These are phyloP conservation scores for Saccharomycopsis selenospora DNA, from an alignment of 805 yeast genomes.

Conservation along the genomic window DNA sequence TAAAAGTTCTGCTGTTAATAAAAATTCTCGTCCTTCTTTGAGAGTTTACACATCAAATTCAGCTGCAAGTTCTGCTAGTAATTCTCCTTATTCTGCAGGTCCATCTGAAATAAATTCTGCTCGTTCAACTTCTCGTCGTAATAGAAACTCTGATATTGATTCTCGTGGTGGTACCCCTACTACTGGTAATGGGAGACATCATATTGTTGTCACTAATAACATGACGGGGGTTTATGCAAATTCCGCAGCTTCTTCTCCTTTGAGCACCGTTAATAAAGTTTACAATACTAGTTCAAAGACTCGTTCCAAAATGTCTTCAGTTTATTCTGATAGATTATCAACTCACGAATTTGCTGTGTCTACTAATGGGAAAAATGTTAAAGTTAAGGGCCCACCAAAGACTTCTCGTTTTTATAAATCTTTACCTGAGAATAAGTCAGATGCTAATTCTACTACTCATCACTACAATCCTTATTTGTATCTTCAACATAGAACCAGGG, in stretches of 20 bases:
- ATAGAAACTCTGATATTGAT: not conserved
- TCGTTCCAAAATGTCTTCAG: slow-evolving; percentile 18
- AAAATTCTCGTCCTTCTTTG: not conserved
- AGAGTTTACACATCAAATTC: not conserved
- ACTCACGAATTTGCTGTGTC: not conserved
- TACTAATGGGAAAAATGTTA: slow-evolving; percentile 1
- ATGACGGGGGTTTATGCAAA: not conserved
- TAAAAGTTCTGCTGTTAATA: not conserved
- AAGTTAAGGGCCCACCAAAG: slow-evolving; percentile 17
- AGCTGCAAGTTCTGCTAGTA: not conserved
- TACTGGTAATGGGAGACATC: not conserved
- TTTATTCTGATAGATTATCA: slow-evolving; percentile 12
- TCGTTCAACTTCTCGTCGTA: not conserved
- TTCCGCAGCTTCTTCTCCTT: not conserved
- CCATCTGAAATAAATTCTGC: too few species aligned
- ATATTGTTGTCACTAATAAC: not conserved
- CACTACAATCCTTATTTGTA: slow-evolving; percentile 31
- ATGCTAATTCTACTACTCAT: slow-evolving; percentile 16
- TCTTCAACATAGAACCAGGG: slow-evolving; percentile 32
- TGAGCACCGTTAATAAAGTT: slow-evolving; percentile 5
- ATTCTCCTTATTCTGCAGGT: not conserved
- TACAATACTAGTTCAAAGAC: slow-evolving; percentile 13
- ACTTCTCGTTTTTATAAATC: slow-evolving; percentile 19
- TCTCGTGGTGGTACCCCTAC: not conserved
- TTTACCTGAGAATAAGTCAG: slow-evolving; percentile 15